These are phyloP conservation scores for Draba incana DNA, from an alignment of 345 rosid species.

Conservation along the genomic window DNA sequence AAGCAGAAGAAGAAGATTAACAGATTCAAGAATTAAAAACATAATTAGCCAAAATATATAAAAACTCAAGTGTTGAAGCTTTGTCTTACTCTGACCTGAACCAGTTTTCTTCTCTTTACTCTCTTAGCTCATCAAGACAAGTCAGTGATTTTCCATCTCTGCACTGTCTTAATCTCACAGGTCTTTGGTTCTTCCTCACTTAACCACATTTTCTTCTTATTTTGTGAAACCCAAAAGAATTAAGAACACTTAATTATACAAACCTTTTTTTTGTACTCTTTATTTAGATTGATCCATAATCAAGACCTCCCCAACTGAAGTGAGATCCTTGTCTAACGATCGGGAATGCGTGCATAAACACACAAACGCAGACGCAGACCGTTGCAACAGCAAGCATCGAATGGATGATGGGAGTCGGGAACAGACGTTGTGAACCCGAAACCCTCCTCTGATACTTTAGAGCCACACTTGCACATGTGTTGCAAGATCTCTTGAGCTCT, in stretches of 20 bases:
- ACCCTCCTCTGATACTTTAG: constrained; percentile 50
- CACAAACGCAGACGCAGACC: constrained; percentile 88
- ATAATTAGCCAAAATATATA: constrained; percentile 14
- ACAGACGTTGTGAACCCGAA: constrained; percentile 57
- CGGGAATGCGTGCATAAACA: constrained; percentile 70
- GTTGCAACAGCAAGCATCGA: constrained; percentile 87
- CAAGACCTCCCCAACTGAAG: constrained; percentile 78
- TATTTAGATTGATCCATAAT: constrained; percentile 59
- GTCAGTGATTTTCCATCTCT: constrained; percentile 4
- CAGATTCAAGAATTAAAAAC: constrained; percentile 5
- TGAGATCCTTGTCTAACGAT: constrained; percentile 59
- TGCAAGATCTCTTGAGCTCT: constrained; percentile 49
- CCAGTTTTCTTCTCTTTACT: constrained; percentile 15
- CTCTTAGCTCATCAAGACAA: constrained; percentile 16
- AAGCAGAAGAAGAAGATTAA: constrained; percentile 4
- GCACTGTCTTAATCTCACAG: not conserved
- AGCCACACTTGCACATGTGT: constrained; percentile 58
- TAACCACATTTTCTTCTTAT: not conserved
- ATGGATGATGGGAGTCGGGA: constrained; percentile 71
- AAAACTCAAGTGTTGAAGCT: constrained; percentile 24
- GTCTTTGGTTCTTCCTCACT: not conserved
- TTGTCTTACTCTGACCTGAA: constrained; percentile 1
- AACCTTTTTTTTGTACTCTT: constrained; percentile 8
- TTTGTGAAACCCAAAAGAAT: not conserved
- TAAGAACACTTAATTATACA: not conserved